Base-by-base conservation (phyloP, 192 early-diverging fungal genomes). In the Rhizophagus prolifer region DNA sequence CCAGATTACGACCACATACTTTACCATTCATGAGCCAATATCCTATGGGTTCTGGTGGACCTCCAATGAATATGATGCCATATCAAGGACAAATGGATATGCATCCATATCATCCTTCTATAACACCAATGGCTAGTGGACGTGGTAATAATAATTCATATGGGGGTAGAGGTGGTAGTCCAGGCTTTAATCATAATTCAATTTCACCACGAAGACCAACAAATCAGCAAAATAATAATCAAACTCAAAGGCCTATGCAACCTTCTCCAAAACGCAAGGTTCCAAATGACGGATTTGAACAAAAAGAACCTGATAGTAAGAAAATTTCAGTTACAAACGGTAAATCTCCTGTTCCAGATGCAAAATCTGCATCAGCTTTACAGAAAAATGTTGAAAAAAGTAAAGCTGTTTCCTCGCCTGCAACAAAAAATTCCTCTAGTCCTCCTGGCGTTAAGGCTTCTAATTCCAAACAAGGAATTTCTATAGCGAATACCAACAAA, bases 71-170 rank as follows among this genome's bases (percentile, higher is more conserved):
- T 9, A 67, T 67, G 65, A 67, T 67, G 31, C 65, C 65, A n/a
- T 67, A 67, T 41, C 65, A 67, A 67, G 34, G 34, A n/a, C 65
- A 67, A 38, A 67, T 67, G 65, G 65, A 67, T 7, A 67, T 67
- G 19, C 65, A 30, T n/a, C 65, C 36, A 9, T 67, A 41, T 38
- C 65, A 67, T 67, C 31, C 65, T n/a, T 19, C 65, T 41, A 66
- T 66, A 12, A 10, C 28, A 66, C 31, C 31, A 38, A 67, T 67
- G 65, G 38, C 4, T 3, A 28, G 65, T n/a, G 31, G 65, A 9
- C 31, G 65, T 41, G n/a, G 31, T 21, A 63, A 63, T 23, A 38
- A 14, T 30, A 64, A 64, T 64, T 26, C 62, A 7, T 64, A 30
- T 30, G 30, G 12, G 12, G 62, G 13, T 7, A 64, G 62, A 64